These are phyloP conservation scores for Acanthamoeba lenticulata DNA, from an alignment of 208 protist species.

Conservation along the genomic window DNA sequence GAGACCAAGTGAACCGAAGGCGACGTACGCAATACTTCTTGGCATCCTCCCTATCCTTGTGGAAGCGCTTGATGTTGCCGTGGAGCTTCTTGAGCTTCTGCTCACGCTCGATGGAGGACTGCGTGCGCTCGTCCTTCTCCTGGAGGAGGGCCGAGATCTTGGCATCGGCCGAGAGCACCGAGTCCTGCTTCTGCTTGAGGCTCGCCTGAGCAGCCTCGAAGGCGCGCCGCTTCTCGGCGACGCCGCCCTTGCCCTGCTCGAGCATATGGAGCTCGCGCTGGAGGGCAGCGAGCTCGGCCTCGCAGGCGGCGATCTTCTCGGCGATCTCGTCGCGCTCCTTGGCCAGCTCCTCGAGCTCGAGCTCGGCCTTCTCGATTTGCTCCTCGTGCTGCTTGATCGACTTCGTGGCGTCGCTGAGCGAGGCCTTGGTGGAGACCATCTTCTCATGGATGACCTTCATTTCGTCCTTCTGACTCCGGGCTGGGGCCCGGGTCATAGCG, in stretches of 20 bases:
- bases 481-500: neutral
- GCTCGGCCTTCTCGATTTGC: slow-evolving; percentile 68
- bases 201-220: slow-evolving; percentile 75
- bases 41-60: slow-evolving; percentile 80
- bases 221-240: slow-evolving; percentile 46
- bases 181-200: slow-evolving; percentile 71
- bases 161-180: neutral
- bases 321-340: slow-evolving; percentile 40
- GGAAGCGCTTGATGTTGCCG: slow-evolving; percentile 57
- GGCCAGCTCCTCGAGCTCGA: slow-evolving; percentile 71
- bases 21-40: slow-evolving; percentile 56
- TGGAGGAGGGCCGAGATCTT: neutral
- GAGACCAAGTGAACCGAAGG: neutral
- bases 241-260: slow-evolving; percentile 55
- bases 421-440: slow-evolving; percentile 18
- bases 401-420: slow-evolving; percentile 63
- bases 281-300: slow-evolving; percentile 79
- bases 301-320: slow-evolving; percentile 70
- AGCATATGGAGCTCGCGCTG: slow-evolving; percentile 46
- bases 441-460: slow-evolving; percentile 67
- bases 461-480: slow-evolving; percentile 12
- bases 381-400: slow-evolving; percentile 71
- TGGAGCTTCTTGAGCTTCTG: slow-evolving; percentile 77
- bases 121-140: slow-evolving; percentile 22
- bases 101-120: slow-evolving; percentile 65